These are phyloP conservation scores for Discostella pseudostelligera DNA, from an alignment of 108 stramenopile species.

Conservation along the genomic window DNA sequence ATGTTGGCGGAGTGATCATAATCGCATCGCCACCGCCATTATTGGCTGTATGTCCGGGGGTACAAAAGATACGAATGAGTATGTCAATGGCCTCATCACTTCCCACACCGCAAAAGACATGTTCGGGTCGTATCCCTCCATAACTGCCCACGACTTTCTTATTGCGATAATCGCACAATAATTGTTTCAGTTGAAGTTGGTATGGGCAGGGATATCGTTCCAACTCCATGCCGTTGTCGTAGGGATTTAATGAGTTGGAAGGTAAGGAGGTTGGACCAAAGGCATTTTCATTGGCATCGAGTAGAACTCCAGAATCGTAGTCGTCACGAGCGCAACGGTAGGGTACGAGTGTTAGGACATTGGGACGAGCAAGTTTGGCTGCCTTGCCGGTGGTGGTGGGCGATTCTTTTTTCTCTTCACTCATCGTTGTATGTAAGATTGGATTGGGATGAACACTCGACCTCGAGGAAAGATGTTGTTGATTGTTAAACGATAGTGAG, in stretches of 20 bases:
- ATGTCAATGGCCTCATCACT: slow-evolving; percentile 97
- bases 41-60: slow-evolving; percentile 73
- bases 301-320: slow-evolving; percentile 84
- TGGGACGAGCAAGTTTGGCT: slow-evolving; percentile 78
- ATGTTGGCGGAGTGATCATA: slow-evolving; percentile 92
- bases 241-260: slow-evolving; percentile 59
- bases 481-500: too few relatives aligned
- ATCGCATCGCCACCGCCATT: slow-evolving; percentile 60
- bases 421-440: slow-evolving; percentile 8
- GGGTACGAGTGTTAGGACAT: slow-evolving; percentile 87
- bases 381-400: slow-evolving; percentile 50
- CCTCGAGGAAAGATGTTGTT: too few relatives aligned
- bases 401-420: slow-evolving; percentile 43
- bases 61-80: slow-evolving; percentile 93
- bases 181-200: slow-evolving; percentile 74
- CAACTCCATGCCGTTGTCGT: slow-evolving; percentile 58
- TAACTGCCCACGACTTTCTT: slow-evolving; percentile 3
- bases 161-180: slow-evolving; percentile 65
- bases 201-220: slow-evolving; percentile 95
- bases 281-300: slow-evolving; percentile 97
- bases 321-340: slow-evolving; percentile 97
- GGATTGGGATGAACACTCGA: background rate
- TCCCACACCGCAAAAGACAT: slow-evolving; percentile 95
- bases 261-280: slow-evolving; percentile 75
- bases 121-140: slow-evolving; percentile 63